Evolutionary conservation across 108 stramenopile genomes (phyloP), one percentile per base, ranked within the genome.

Genomic region (Cyclotella choctawhatcheeana): DNA sequence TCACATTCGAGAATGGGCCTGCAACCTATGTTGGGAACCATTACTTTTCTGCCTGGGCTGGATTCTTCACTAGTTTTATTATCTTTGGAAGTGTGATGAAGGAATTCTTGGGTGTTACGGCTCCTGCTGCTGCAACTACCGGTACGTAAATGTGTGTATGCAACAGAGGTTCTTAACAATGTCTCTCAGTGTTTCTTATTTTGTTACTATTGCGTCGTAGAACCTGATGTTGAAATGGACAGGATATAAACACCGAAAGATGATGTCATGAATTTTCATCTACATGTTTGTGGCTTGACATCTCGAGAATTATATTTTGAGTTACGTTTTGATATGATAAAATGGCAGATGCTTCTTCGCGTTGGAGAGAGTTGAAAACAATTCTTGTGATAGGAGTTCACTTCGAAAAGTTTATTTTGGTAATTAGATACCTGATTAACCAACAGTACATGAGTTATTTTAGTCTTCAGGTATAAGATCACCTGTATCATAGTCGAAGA

Each of bases 31-130:
- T 79, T 26, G 63, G 77, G 24, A 79, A 79, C 65, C 77, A 71
- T 21, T 79, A 79, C 56, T 72, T 79, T 45, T 66, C 77, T 30
- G 77, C 77, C 0, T 79, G 77, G 77, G 70, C 77, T 4, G 77
- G 77, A 61, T 79, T 79, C 59, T 79, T 71, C 44, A 64, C 72
- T 43, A 71, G 70, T 43, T 79, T 79, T 61, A 25, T 48, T 14
- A 65, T 79, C 20, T 79, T 79, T 67, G 77, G 77, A 35, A 67
- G 77, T 67, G 77, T 79, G 18, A 64, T 79, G 77, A 79, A 79
- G 71, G 77, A 79, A 50, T 79, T 72, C 55, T 67, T 79, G 65
- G 77, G 77, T 30, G 71, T 67, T 20, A 66, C 59, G 18, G 55
- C 45, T 53, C 45, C 64, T 44, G 44, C 64, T 6, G 52, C 21